A percentile compares a stretch with the other conserved stretches of the same genome.
phyloP scores from a whole-genome alignment of 2,329 filamentous ascomycete species.

The Diplodia mutila region DNA sequence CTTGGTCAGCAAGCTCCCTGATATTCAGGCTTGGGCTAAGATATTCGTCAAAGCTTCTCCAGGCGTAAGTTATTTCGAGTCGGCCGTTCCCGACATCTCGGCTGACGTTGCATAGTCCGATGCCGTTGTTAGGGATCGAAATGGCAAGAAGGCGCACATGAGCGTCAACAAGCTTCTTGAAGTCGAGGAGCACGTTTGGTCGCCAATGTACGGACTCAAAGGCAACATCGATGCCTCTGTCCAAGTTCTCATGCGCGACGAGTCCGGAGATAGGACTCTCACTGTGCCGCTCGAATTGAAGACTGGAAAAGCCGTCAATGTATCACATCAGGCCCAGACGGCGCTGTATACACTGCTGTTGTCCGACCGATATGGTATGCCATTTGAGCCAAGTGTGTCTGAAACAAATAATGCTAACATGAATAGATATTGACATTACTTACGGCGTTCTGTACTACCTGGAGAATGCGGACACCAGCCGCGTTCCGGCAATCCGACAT shows the following conservation, averaged over 20 bases:
- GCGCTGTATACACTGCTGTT: conserved; percentile 90
- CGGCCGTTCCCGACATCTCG: conserved; percentile 9
- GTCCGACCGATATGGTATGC: conserved; percentile 80
- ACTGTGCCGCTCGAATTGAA: conserved; percentile 96
- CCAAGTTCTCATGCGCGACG: conserved; percentile 79
- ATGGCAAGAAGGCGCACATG: conserved; percentile 75
- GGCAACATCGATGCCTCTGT: conserved; percentile 98
- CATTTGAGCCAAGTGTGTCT: background rate
- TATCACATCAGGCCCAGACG: conserved; percentile 88
- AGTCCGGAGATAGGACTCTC: conserved; percentile 66
- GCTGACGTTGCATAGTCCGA: conserved; percentile 56
- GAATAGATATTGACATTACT: conserved; percentile 77
- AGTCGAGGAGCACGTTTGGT: conserved; percentile 98
- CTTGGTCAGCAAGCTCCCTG: conserved; percentile 79
- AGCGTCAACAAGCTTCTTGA: conserved; percentile 93
- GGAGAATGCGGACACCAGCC: conserved; percentile 82
- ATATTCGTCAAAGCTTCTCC: conserved; percentile 76
- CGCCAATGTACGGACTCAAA: conserved; percentile 94
- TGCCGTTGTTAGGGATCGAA: conserved; percentile 77
- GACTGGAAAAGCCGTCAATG: conserved; percentile 78
- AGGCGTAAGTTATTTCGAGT: conserved; percentile 53
- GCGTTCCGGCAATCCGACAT: conserved; percentile 81
- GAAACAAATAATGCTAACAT: conserved; percentile 23
- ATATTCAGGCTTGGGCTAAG: conserved; percentile 81
- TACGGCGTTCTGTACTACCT: conserved; percentile 95